Percentiles rank a stretch among this genome's conserved stretches.
phyloP scores from a whole-genome alignment of 306 rosid genomes.

The Prunus padus region DNA sequence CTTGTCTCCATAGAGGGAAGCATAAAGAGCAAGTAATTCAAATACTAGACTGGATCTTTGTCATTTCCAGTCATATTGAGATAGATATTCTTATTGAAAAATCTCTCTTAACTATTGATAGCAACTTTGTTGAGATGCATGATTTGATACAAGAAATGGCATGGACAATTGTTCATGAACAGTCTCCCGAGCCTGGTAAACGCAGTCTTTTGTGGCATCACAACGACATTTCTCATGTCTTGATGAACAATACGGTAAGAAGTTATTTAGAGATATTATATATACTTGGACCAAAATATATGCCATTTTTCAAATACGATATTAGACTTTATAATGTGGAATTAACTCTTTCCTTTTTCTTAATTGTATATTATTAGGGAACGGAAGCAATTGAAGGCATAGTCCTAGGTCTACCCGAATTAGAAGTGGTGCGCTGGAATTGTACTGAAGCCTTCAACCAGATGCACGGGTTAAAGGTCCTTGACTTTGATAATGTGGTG shows the following conservation, averaged over 20 bases:
- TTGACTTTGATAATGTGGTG: no score
- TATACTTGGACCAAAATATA: no score
- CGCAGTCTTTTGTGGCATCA: conserved; percentile 26
- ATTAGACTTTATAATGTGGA: no score
- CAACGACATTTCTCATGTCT: conserved; percentile 19
- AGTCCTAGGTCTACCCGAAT: no score
- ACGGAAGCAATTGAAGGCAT: background rate
- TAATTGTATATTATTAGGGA: background rate
- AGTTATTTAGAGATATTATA: background rate
- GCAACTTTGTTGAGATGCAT: conserved; percentile 21
- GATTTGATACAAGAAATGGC: conserved; percentile 38
- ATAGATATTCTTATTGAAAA: conserved; percentile 34
- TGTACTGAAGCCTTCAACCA: background rate
- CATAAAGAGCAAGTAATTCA: background rate
- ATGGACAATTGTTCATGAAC: conserved; percentile 14
- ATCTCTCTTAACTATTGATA: background rate
- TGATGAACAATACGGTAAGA: conserved; percentile 18
- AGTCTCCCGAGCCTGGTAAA: background rate
- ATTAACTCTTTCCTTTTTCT: background rate
- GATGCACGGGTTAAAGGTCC: background rate
- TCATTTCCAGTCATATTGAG: conserved; percentile 19
- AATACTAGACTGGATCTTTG: conserved; percentile 14
- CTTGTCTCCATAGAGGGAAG: no score
- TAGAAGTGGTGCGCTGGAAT: conserved; percentile 24
- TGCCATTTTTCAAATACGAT: background rate